These are phyloP conservation scores for Pachysandra terminalis DNA, from an alignment of 164 flowering plant species.

Conservation along the genomic window DNA sequence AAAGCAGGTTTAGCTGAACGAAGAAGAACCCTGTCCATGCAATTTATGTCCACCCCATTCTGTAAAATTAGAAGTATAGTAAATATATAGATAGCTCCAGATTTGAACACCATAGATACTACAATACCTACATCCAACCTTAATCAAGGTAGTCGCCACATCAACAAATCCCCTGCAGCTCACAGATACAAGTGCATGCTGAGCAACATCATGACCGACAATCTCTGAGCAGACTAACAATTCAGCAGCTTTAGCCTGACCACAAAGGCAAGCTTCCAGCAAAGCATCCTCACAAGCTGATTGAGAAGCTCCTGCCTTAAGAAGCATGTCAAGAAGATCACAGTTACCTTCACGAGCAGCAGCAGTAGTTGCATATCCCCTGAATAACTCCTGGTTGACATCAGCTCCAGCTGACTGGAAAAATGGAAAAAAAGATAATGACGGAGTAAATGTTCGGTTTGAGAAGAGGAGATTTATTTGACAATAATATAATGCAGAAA, in stretches of 20 bases:
- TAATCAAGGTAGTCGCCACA: slow-evolving; percentile 36
- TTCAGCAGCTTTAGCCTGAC: slow-evolving; percentile 35
- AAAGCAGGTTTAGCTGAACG: slow-evolving; percentile 52
- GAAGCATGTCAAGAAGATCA: slow-evolving; percentile 30
- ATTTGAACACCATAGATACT: not conserved
- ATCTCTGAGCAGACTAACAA: slow-evolving; percentile 35
- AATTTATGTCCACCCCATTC: slow-evolving; percentile 45
- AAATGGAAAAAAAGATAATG: not conserved
- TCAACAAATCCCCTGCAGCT: slow-evolving; percentile 37
- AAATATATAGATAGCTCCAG: not conserved
- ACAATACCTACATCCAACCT: slow-evolving; percentile 19
- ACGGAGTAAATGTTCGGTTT: not conserved
- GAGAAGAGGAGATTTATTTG: too few relatives aligned
- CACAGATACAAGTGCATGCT: slow-evolving; percentile 41
- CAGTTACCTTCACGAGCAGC: slow-evolving; percentile 47
- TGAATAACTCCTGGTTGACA: slow-evolving; percentile 47
- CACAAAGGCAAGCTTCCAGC: slow-evolving; percentile 45
- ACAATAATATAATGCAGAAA: not conserved
- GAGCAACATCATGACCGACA: slow-evolving; percentile 38
- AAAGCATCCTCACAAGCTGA: slow-evolving; percentile 54
- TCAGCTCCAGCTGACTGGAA: slow-evolving; percentile 41
- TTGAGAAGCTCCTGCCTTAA: slow-evolving; percentile 38
- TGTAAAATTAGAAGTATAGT: slow-evolving; percentile 7
- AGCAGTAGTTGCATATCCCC: slow-evolving; percentile 55
- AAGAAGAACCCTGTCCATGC: slow-evolving; percentile 40